Base-by-base conservation (phyloP, 2,329 filamentous ascomycete species). In the Phialocephala subalpina region DNA sequence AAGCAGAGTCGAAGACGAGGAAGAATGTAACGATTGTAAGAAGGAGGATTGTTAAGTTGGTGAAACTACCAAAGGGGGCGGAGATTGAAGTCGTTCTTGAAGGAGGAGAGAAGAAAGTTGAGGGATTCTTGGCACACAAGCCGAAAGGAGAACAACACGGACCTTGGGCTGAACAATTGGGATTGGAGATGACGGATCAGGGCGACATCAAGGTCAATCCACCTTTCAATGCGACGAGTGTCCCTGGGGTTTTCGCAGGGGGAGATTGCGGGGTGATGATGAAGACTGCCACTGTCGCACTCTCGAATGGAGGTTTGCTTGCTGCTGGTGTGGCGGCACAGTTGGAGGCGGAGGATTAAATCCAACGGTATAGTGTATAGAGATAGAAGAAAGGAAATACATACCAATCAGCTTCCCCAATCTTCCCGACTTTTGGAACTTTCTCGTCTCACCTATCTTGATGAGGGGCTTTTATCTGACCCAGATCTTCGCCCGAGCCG, bases 161-260 rank as follows among this genome's bases (percentile, higher is more conserved):
- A 1, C 72, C 78, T 0, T 82, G 83, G n/a, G 57, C 25, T 4
- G 76, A 76, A 63, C 82, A 82, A 68, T 78, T 83, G 27, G 80
- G 78, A 9, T 75, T 87, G 4, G 79, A 83, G 65, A 66, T 78
- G n/a, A 74, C 76, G 18, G 74, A 77, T 0, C 73, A 72, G 29
- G 84, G 83, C 0, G 81, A 84, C 38, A 78, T 87, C 35, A 78
- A 81, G 61, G 74, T 76, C 0, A 76, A 75, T 22, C 68, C 73
- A 1, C 83, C 84, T 40, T 84, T 86, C 70, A 78, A 81, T 47
- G 78, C 82, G 72, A 86, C 85, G 3, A 84, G 74, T 62, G 79
- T 86, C 0, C 74, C 76, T 2, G 86, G 86, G 0, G 82, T 84
- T 2, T 87, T 84, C 75, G 85, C 84, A 0, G 83, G 78, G 0